Evolutionary conservation across 2,329 filamentous ascomycete species (phyloP), one percentile per base, ranked within the genome.

Genomic region (Elsinoe australis): DNA sequence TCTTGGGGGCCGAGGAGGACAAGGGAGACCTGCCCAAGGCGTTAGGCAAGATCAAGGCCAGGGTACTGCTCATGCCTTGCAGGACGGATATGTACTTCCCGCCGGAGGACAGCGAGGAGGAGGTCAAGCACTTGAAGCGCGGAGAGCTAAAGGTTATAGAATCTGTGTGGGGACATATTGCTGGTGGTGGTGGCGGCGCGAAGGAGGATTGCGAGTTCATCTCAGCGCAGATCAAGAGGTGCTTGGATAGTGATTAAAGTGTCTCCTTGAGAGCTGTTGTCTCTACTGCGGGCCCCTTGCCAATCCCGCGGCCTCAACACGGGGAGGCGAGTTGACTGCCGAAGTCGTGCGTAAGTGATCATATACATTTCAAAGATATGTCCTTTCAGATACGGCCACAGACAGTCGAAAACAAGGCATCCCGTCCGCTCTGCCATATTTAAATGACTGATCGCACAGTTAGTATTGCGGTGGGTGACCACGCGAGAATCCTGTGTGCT

Each of bases 111-210:
- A 67, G 52, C 42, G 58, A 65, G 50, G 55, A 58, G 47, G 67
- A 70, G 53, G 57, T 62, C 1, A 59, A 62, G 51, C 51, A 56
- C 39, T 47, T 70, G 50, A 56, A 59, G 36, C 42, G 61, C 17
- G 67, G 57, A 0, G 54, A 52, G 15, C 53, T 68, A 6, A 54
- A 52, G 28, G 51, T 61, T 5, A 60, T 71, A 28, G 59, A 63
- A 18, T 65, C 61, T 33, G 56, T 67, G 7, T 69, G 66, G 66
- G 67, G 67, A 1, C 67, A 70, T 53, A 53, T 70, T 17, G 67
- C 60, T 12, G 67, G 66, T 10, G 62, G 63, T 18, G 66, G 66
- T 4, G 58, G 58, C 12, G 65, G 63, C 5, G 54, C 59, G 19
- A 54, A 57, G 32, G 65, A 68, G 35, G 60, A 63, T 50, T 60